A percentile compares a stretch with the other conserved stretches of the same genome.
These are phyloP conservation scores for Trichoderma breve DNA, from an alignment of 2,329 filamentous ascomycete genomes.

Conservation along the genomic window DNA sequence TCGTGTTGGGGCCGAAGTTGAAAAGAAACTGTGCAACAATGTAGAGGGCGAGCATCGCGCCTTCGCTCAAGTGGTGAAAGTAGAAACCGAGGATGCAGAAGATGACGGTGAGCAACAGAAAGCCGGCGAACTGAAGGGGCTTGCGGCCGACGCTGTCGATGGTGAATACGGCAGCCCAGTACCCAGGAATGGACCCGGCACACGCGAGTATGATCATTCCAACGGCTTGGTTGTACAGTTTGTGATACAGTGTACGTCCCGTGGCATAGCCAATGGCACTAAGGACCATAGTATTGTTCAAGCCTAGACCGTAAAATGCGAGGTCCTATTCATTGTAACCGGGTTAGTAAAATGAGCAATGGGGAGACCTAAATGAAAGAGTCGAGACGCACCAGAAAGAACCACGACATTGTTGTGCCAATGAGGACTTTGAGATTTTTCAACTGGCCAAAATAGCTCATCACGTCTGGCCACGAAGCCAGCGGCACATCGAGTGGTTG, in stretches of 20 bases:
- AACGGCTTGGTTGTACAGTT: slow-evolving; percentile 69
- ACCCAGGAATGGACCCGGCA: slow-evolving; percentile 75
- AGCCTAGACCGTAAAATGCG: slow-evolving; percentile 66
- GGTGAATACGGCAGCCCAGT: slow-evolving; percentile 71
- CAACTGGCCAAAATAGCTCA: slow-evolving; percentile 66
- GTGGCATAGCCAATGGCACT: slow-evolving; percentile 68
- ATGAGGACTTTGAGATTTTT: slow-evolving; percentile 68
- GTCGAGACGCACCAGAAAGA: slow-evolving; percentile 56
- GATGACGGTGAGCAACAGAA: slow-evolving; percentile 58
- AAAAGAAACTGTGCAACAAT: slow-evolving; percentile 65
- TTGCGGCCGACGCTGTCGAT: slow-evolving; percentile 77
- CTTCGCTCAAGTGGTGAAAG: slow-evolving; percentile 48
- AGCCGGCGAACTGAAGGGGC: slow-evolving; percentile 67
- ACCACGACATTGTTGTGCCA: slow-evolving; percentile 78
- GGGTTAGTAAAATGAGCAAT: slow-evolving; percentile 19
- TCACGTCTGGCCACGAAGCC: slow-evolving; percentile 68
- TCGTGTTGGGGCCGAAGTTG: slow-evolving; percentile 65
- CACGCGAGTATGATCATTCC: slow-evolving; percentile 76
- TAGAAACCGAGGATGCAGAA: slow-evolving; percentile 63
- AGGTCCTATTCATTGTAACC: slow-evolving; percentile 49
- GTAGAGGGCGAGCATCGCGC: slow-evolving; percentile 58
- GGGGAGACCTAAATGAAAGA: background rate
- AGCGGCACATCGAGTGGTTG: slow-evolving; percentile 59
- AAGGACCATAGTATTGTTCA: slow-evolving; percentile 75
- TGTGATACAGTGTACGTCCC: slow-evolving; percentile 63